A percentile compares a stretch with the other conserved stretches of the same genome.
Evolutionary conservation across 2,329 filamentous ascomycete genomes (phyloP).

Genomic region (Clonostachys sp.): DNA sequence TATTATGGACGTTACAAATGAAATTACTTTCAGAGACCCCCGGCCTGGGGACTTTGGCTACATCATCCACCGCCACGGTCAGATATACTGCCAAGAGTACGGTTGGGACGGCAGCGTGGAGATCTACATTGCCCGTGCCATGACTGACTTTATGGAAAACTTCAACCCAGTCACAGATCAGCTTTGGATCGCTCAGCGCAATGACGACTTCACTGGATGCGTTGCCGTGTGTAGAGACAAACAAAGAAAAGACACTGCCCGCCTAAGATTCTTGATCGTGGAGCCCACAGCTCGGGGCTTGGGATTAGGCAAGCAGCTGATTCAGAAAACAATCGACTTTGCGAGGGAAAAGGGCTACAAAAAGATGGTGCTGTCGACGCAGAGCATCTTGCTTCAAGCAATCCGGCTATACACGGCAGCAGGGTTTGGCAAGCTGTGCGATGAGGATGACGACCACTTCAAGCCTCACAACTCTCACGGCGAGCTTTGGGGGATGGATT

Average conservation of each 20-base stretch:
- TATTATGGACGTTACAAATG: conserved; percentile 2
- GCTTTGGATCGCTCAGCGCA: conserved; percentile 17
- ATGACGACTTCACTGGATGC: conserved; percentile 13
- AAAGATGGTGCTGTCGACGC: conserved; percentile 8
- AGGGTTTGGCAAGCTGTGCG: conserved; percentile 6
- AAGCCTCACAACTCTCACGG: too few species aligned
- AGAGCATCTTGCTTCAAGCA: conserved; percentile 8
- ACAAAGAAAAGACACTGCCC: conserved; percentile 6
- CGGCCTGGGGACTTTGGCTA: conserved; percentile 14
- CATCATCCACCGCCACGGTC: conserved; percentile 15
- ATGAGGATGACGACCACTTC: too few species aligned
- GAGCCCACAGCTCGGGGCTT: conserved; percentile 9
- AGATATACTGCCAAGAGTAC: conserved; percentile 10
- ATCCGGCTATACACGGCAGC: conserved; percentile 9
- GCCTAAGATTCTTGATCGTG: conserved; percentile 15
- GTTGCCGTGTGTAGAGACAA: conserved; percentile 12
- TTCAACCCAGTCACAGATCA: conserved; percentile 12
- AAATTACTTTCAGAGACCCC: conserved; percentile 2
- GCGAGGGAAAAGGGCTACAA: conserved; percentile 10
- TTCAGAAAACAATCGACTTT: conserved; percentile 9
- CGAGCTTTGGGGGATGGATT: too few species aligned
- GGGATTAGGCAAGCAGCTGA: conserved; percentile 9
- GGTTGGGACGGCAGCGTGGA: conserved; percentile 13
- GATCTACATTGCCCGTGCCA: conserved; percentile 10
- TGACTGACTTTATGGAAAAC: conserved; percentile 14